Conservation (phyloP, 176 grass and related monocot species). For the Elaeis guineensis region DNA sequence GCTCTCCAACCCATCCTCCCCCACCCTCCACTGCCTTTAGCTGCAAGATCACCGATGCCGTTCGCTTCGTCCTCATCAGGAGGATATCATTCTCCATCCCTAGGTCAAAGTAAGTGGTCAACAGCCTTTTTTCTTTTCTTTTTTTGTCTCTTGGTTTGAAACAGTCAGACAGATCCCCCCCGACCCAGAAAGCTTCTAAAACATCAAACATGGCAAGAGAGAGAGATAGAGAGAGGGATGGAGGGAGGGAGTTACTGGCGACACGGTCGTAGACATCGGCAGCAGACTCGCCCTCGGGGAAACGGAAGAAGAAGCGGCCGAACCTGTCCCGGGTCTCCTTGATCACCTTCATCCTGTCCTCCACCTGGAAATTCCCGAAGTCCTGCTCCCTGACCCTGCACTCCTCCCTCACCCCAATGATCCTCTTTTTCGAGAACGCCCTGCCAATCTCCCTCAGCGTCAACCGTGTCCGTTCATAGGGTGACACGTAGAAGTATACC, state of each 20-base stretch:
- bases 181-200: too few species aligned
- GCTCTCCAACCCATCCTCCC: slow-evolving; percentile 23
- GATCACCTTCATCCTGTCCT: slow-evolving; percentile 75
- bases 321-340: slow-evolving; percentile 74
- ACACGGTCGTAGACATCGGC: slow-evolving; percentile 97
- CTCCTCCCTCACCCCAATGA: slow-evolving; percentile 90
- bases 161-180: too few species aligned
- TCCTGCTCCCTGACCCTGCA: slow-evolving; percentile 96
- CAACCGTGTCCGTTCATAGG: slow-evolving; percentile 74
- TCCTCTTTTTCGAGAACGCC: slow-evolving; percentile 56
- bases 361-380: slow-evolving; percentile 97
- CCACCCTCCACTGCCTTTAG: slow-evolving; percentile 32
- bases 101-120: too few species aligned
- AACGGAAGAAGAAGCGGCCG: slow-evolving; percentile 95
- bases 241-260: slow-evolving; percentile 34
- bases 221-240: too few species aligned
- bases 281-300: slow-evolving; percentile 94
- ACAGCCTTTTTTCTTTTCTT: too few species aligned
- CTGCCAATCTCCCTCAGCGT: slow-evolving; percentile 72
- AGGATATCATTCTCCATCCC: too few species aligned
- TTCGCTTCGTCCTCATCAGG: slow-evolving; percentile 31
- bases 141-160: too few species aligned
- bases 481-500: slow-evolving; percentile 93
- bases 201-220: background rate
- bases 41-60: slow-evolving; percentile 48